A percentile compares a stretch with the other conserved stretches of the same genome.
phyloP scores from a whole-genome alignment of 306 rosid genomes.

The Cucurbita ficifolia region DNA sequence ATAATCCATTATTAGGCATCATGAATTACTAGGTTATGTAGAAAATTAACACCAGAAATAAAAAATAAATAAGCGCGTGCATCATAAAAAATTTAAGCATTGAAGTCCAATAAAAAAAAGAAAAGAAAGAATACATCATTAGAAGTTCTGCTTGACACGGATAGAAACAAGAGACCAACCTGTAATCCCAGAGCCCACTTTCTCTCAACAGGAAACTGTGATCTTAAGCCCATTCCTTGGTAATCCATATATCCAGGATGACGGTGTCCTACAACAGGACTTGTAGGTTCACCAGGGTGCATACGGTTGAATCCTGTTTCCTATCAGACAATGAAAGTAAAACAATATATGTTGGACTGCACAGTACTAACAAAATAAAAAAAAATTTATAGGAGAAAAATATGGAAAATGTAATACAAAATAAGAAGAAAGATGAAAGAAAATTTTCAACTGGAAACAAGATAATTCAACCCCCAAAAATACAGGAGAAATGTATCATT shows the following conservation, averaged over 20 bases:
- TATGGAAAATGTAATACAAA: neutral
- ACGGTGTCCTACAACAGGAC: constrained; percentile 65
- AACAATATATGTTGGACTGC: neutral
- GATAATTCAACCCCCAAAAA: neutral
- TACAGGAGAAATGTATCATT: neutral
- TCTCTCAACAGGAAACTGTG: constrained; percentile 69
- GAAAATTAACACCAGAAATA: neutral
- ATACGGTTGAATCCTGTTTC: constrained; percentile 47
- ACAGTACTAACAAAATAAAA: neutral
- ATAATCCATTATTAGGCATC: constrained; percentile 1
- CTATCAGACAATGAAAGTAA: constrained; percentile 14
- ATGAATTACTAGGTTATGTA: neutral
- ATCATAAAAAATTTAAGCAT: neutral
- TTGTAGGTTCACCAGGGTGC: constrained; percentile 39
- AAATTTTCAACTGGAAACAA: neutral
- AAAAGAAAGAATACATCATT: neutral
- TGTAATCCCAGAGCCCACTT: constrained; percentile 98
- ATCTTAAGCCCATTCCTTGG: constrained; percentile 53
- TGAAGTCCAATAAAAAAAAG: neutral
- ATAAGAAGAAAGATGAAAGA: neutral
- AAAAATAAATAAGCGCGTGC: neutral
- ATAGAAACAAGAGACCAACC: constrained; percentile 28
- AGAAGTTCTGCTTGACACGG: neutral
- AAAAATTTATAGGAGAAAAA: neutral
- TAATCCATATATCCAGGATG: constrained; percentile 52